phyloP scores from a whole-genome alignment of 2,329 filamentous ascomycete species.

The Helotiales sp. region DNA sequence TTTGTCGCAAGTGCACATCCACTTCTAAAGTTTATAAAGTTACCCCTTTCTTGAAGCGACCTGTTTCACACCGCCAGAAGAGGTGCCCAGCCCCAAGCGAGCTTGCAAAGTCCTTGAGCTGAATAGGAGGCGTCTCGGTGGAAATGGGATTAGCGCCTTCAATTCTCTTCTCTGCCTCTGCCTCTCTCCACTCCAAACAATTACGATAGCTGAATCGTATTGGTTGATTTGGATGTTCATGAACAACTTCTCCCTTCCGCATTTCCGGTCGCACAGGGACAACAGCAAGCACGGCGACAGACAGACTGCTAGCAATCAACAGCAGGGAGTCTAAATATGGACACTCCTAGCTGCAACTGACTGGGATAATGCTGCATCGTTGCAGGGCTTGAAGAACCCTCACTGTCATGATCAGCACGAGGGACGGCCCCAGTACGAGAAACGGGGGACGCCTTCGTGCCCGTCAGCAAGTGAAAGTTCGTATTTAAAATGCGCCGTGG shows the following conservation, averaged over 20 bases:
- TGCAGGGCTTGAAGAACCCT: not conserved
- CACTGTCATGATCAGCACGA: constrained; percentile 3
- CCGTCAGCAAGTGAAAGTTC: not conserved
- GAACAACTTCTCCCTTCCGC: not conserved
- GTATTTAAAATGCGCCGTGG: not conserved
- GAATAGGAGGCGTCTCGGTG: not conserved
- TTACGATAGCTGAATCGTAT: not conserved
- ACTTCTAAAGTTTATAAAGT: not conserved
- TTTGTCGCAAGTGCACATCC: constrained; percentile 4
- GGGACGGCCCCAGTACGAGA: constrained; percentile 5
- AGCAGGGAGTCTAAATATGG: constrained; percentile 1
- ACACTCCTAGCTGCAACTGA: not conserved
- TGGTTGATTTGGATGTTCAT: not conserved
- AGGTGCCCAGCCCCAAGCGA: constrained; percentile 2
- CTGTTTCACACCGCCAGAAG: constrained; percentile 1
- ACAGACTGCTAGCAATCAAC: too few species aligned
- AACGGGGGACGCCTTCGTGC: not conserved
- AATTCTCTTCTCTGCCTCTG: not conserved
- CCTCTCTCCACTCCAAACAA: not conserved
- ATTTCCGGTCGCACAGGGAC: not conserved
- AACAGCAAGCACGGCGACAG: not conserved
- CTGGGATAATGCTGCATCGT: not conserved
- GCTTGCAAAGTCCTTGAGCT: not conserved
- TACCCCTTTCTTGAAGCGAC: not conserved
- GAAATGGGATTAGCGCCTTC: constrained; percentile 1